Percentiles rank a stretch among this genome's conserved stretches.
Evolutionary conservation across 2,329 filamentous ascomycete species (phyloP).

Genomic region (Scytalidium lignicola): DNA sequence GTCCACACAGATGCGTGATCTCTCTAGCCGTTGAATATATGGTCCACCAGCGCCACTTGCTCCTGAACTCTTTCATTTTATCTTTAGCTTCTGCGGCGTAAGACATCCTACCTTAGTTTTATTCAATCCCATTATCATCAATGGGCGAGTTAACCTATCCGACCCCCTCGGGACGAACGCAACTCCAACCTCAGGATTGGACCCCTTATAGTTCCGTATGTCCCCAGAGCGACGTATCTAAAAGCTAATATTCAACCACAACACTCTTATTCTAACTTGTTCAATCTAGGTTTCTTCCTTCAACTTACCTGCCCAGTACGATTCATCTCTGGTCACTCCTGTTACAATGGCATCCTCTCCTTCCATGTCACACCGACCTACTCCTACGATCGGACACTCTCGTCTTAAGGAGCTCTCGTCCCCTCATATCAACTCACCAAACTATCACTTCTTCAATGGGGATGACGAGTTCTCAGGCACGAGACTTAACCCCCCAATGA

Average conservation of each 20-base stretch:
- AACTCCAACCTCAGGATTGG: constrained; percentile 7
- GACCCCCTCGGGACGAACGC: constrained; percentile 6
- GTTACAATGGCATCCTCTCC: constrained; percentile 19
- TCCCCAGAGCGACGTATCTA: constrained; percentile 3
- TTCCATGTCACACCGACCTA: constrained; percentile 3
- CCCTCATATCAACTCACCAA: constrained; percentile 3
- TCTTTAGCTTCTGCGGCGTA: not conserved
- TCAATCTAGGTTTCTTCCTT: constrained; percentile 23
- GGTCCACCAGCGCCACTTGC: not conserved
- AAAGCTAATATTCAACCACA: not conserved
- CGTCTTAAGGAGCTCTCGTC: not conserved
- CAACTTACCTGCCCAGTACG: constrained; percentile 22
- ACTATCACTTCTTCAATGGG: constrained; percentile 11
- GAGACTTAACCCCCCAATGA: constrained; percentile 17
- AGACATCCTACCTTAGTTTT: not conserved
- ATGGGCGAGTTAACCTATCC: not conserved
- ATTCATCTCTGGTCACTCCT: constrained; percentile 21
- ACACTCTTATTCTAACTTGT: constrained; percentile 7
- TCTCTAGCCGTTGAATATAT: not conserved
- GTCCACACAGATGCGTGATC: not conserved
- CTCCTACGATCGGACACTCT: not conserved
- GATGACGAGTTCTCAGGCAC: constrained; percentile 15
- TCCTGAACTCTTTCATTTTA: not conserved
- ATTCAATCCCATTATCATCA: not conserved
- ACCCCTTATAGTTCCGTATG: constrained; percentile 23